Evolutionary conservation across 768 basidiomycete genomes (phyloP), one percentile per base, ranked within the genome.

Genomic region (Boletellus sp.): DNA sequence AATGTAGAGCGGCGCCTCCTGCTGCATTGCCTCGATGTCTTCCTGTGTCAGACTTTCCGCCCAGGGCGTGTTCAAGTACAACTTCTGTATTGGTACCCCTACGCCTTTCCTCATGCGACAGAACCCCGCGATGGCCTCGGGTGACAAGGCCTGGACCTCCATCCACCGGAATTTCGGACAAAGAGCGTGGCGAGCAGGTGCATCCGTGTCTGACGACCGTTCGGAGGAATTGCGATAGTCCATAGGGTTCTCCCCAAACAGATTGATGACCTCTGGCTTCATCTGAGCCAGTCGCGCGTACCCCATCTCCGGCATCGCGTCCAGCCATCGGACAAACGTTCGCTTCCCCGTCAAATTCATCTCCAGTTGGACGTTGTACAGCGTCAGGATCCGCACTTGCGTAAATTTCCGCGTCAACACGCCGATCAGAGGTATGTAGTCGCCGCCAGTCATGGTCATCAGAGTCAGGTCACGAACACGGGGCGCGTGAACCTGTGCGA

Each of bases 381-480:
- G 53, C 15, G 81, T 78, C 47, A 87, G 64, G 13, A 84, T 61
- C 56, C 72, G 72, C 51, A 87, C 70, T 51, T 77, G 64, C n/a
- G 72, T 76, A 57, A 79, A 82, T 23, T 68, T 70, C 9, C 70
- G 72, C 12, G 74, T 77, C 56, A 88, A 54, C 47, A 65, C 54
- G 16, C 60, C 55, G 57, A 80, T 74, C 43, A 87, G 59, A 4
- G 71, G 70, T 2, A 70, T 60, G 57, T 83, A 83, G 58, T 85
- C 76, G 22, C 72, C 67, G 23, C 76, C 78, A 13, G 56, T 64
- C 50, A 84, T 60, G 51, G 75, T 74, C 74, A 80, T 76, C 22
- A 89, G 60, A 4, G 80, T 80, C 33, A 89, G 66, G 54, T 81
- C 79, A 49, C 73, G 72, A 26, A 86, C 61, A 42, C 77, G 72